Percentiles rank a stretch among this genome's conserved stretches.
Conservation (phyloP, 169 alveolate species). For the Plasmodium berghei region DNA sequence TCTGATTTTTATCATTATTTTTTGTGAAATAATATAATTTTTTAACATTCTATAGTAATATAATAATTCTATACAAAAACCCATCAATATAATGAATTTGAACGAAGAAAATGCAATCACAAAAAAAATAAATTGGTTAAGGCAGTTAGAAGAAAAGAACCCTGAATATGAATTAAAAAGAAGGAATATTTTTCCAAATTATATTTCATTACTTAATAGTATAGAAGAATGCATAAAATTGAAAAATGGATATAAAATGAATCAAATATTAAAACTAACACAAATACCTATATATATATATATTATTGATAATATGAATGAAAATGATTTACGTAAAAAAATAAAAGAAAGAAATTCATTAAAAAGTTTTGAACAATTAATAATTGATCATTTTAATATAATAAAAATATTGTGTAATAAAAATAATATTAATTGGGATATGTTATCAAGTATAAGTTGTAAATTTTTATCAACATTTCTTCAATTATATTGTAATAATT, state of each 20-base stretch:
- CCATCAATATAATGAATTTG: constrained; percentile 7
- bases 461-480: constrained; percentile 33
- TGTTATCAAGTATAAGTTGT: constrained; percentile 31
- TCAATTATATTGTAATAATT: constrained; percentile 23
- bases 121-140: constrained; percentile 15
- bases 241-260: constrained; percentile 34
- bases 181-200: not conserved
- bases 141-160: constrained; percentile 1
- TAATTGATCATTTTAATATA: constrained; percentile 50
- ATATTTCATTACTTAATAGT: constrained; percentile 1
- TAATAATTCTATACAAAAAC: no score
- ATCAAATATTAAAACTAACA: constrained; percentile 19
- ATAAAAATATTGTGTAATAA: constrained; percentile 41
- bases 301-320: constrained; percentile 25
- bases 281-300: constrained; percentile 30
- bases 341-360: constrained; percentile 36
- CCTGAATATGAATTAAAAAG: not conserved
- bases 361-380: constrained; percentile 46
- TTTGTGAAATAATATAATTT: no score
- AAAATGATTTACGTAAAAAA: constrained; percentile 28
- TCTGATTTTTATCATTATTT: no score
- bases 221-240: constrained; percentile 25
- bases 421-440: constrained; percentile 35
- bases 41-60: no score
- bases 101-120: constrained; percentile 42